Percentiles rank a stretch among this genome's conserved stretches.
Conservation (phyloP, 1,284 basidiomycete species). For the Ceratobasidium theobromae region DNA sequence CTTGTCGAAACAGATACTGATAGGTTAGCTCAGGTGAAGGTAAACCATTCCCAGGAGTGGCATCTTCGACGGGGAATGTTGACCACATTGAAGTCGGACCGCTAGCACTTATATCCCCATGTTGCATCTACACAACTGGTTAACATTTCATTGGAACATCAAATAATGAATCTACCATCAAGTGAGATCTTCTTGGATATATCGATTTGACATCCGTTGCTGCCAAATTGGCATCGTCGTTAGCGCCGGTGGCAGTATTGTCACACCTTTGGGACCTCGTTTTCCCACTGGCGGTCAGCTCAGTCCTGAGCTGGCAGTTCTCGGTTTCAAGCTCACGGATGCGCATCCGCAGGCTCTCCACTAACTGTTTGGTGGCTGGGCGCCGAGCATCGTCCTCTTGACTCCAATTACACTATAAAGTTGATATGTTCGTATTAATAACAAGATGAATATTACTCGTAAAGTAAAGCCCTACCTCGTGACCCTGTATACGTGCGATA, state of each 20-base stretch:
- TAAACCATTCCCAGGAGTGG: too few relatives aligned
- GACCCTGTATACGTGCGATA: neutral
- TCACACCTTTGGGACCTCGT: neutral
- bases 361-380: neutral
- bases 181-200: neutral
- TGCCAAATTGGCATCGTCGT: neutral
- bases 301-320: neutral
- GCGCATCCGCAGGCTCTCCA: neutral
- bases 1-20: neutral
- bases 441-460: neutral
- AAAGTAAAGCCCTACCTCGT: neutral
- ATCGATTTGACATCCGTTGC: neutral
- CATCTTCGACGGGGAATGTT: neutral
- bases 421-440: neutral
- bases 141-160: neutral
- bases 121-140: neutral
- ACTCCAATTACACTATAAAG: neutral
- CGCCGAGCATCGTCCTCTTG: neutral
- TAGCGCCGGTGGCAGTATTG: neutral
- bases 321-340: neutral
- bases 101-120: neutral
- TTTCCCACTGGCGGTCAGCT: neutral
- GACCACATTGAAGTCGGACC: conserved; percentile 1
- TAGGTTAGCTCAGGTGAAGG: neutral
- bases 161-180: neutral